Percentiles rank a stretch among this genome's conserved stretches.
Conservation (phyloP, 257 asterid species). For the Mentha longifolia region DNA sequence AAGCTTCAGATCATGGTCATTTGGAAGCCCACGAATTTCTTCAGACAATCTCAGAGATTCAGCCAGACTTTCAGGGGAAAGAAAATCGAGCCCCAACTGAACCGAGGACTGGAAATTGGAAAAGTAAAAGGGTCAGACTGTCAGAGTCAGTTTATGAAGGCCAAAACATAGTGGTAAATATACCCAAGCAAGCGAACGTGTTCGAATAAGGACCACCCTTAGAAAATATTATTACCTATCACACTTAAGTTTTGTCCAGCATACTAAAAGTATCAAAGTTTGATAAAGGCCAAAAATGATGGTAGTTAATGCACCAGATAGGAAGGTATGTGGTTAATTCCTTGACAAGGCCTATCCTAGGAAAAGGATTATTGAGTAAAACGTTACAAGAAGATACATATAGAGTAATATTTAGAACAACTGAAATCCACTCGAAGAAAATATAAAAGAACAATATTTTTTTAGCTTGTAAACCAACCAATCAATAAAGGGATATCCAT, state of each 20-base stretch:
- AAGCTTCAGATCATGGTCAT: slow-evolving; percentile 79
- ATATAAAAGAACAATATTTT: background rate
- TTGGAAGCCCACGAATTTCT: slow-evolving; percentile 93
- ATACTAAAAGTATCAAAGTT: background rate
- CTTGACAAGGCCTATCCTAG: background rate
- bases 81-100: slow-evolving; percentile 94
- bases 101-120: slow-evolving; percentile 72
- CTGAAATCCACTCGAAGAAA: background rate
- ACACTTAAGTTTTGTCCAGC: background rate
- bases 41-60: slow-evolving; percentile 74
- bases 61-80: slow-evolving; percentile 89
- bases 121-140: slow-evolving; percentile 19
- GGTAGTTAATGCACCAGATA: background rate
- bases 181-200: background rate
- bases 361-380: background rate
- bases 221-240: background rate
- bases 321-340: background rate
- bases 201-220: background rate
- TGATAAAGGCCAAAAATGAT: slow-evolving; percentile 13
- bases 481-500: slow-evolving; percentile 16
- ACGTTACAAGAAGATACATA: background rate
- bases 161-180: background rate
- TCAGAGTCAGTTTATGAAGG: slow-evolving; percentile 18
- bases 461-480: background rate
- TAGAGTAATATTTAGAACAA: background rate